These are phyloP conservation scores for Allodekkera sacchari DNA, from an alignment of 805 yeast genomes.

Conservation along the genomic window DNA sequence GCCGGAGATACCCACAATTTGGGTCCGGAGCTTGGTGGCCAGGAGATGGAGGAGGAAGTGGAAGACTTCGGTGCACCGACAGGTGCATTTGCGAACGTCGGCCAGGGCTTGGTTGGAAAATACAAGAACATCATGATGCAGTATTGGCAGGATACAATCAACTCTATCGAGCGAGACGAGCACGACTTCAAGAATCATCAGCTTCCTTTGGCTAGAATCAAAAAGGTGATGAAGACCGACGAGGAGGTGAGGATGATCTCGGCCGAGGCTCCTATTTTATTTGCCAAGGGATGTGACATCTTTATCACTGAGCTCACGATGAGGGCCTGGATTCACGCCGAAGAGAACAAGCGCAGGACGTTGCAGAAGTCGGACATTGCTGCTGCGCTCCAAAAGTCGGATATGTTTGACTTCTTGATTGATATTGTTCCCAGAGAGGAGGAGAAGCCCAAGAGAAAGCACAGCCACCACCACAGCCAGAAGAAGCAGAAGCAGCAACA, in stretches of 20 bases:
- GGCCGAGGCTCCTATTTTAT: conserved; percentile 95
- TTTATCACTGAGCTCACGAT: conserved; percentile 94
- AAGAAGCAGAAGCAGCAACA: background rate
- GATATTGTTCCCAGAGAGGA: conserved; percentile 94
- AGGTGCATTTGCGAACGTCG: conserved; percentile 60
- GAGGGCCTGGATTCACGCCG: conserved; percentile 99
- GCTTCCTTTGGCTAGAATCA: conserved; percentile 90
- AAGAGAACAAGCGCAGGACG: conserved; percentile 90
- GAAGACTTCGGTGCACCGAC: conserved; percentile 28
- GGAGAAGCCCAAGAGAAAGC: conserved; percentile 41
- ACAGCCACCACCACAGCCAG: conserved; percentile 7
- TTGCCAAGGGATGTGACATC: conserved; percentile 97
- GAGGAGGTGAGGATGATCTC: conserved; percentile 96
- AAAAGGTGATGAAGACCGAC: conserved; percentile 96
- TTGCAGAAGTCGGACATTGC: conserved; percentile 92
- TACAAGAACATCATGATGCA: conserved; percentile 87
- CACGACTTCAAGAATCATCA: conserved; percentile 93
- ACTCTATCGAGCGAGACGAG: conserved; percentile 77
- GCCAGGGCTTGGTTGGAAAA: conserved; percentile 79
- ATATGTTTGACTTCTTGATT: conserved; percentile 94
- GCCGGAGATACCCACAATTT: conserved; percentile 9
- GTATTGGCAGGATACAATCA: conserved; percentile 96
- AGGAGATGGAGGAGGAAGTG: conserved; percentile 21
- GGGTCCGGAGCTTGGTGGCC: conserved; percentile 22
- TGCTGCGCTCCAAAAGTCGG: conserved; percentile 87